Percentiles rank a stretch among this genome's conserved stretches.
These are phyloP conservation scores for Phytophthora foliorum DNA, from an alignment of 352 stramenopile genomes.

Conservation along the genomic window DNA sequence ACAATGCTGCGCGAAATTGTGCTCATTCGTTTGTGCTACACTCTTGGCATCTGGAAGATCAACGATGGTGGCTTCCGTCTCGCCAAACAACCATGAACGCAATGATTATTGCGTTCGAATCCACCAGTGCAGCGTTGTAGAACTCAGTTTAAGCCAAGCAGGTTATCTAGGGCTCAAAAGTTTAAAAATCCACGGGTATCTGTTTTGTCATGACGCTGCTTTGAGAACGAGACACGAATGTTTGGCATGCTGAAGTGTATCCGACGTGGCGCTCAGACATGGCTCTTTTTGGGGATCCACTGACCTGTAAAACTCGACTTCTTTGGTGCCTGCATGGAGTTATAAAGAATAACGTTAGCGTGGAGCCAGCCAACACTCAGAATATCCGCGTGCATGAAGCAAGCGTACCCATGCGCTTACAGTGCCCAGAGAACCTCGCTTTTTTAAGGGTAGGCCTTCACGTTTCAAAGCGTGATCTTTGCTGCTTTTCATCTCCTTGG, in stretches of 20 bases:
- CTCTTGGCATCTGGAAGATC: constrained; percentile 88
- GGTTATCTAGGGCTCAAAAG: constrained; percentile 18
- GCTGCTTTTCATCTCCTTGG: constrained; percentile 19
- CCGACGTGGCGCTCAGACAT: background rate
- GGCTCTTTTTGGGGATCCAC: constrained; percentile 17
- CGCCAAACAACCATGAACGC: constrained; percentile 34
- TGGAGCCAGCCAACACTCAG: background rate
- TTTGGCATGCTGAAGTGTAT: background rate
- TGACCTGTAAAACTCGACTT: constrained; percentile 4
- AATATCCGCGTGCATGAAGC: constrained; percentile 1
- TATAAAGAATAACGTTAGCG: constrained; percentile 1
- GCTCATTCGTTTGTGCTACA: constrained; percentile 92
- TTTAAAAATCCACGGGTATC: constrained; percentile 20
- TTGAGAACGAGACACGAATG: background rate
- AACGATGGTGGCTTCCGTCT: constrained; percentile 78
- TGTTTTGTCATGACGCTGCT: constrained; percentile 14
- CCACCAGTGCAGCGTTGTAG: constrained; percentile 15
- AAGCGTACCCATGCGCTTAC: constrained; percentile 35
- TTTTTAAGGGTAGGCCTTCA: constrained; percentile 12
- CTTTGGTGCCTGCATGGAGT: constrained; percentile 14
- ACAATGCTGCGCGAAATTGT: constrained; percentile 95
- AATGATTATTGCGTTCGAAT: too few relatives aligned
- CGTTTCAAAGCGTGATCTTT: constrained; percentile 8
- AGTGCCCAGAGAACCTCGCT: constrained; percentile 28
- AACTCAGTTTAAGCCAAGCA: constrained; percentile 12